These are phyloP conservation scores for Bolboschoenoplectus hybrid DNA, from an alignment of 202 grass and related monocot species.

Conservation along the genomic window DNA sequence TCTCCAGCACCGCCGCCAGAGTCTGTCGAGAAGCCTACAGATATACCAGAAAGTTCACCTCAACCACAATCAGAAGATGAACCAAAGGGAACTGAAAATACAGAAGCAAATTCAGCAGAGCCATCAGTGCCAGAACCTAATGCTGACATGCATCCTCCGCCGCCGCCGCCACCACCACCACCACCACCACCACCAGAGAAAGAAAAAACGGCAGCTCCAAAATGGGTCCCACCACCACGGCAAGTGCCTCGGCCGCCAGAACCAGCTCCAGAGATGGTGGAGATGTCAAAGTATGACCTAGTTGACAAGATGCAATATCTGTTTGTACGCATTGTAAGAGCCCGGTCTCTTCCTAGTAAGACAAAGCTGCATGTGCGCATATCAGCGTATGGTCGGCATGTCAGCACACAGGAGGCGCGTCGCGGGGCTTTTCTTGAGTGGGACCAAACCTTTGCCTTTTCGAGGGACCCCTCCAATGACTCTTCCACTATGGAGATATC, in stretches of 20 bases:
- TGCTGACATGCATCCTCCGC: background rate
- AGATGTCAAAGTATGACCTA: constrained; percentile 71
- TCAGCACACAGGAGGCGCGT: constrained; percentile 56
- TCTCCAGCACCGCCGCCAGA: constrained; percentile 30
- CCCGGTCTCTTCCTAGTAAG: constrained; percentile 55
- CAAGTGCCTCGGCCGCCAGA: constrained; percentile 35
- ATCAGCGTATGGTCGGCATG: constrained; percentile 53
- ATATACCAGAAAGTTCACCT: constrained; percentile 32
- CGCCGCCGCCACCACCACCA: background rate
- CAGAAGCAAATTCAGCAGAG: constrained; percentile 6
- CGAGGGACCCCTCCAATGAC: constrained; percentile 52
- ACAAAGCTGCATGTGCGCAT: constrained; percentile 76
- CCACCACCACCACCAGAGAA: background rate
- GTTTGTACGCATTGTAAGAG: constrained; percentile 78
- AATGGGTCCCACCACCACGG: constrained; percentile 32
- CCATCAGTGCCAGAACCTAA: constrained; percentile 23
- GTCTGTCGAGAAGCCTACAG: background rate
- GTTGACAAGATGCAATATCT: constrained; percentile 96
- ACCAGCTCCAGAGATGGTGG: constrained; percentile 45
- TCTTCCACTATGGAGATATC: constrained; percentile 66
- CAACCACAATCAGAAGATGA: constrained; percentile 7
- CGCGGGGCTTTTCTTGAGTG: constrained; percentile 85
- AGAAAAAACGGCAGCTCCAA: constrained; percentile 47
- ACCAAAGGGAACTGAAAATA: constrained; percentile 30
- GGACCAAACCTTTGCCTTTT: constrained; percentile 89